phyloP scores from a whole-genome alignment of 148 eudicot species.

The Oxyria digyna region DNA sequence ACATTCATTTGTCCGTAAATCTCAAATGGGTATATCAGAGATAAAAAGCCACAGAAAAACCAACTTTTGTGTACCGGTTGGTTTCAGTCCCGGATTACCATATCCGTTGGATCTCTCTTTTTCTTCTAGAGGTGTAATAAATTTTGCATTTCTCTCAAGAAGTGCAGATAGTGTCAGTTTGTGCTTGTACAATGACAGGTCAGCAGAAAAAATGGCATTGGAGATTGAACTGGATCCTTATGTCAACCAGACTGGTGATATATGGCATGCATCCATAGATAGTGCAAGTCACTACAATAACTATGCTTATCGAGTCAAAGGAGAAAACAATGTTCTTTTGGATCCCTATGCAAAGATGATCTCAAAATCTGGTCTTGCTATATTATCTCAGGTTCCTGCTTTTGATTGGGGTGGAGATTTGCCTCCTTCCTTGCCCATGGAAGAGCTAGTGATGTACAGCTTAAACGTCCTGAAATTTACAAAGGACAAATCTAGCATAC shows the following conservation, averaged over 20 bases:
- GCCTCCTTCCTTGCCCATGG: slow-evolving; percentile 51
- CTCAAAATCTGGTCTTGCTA: slow-evolving; percentile 33
- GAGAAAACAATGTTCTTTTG: slow-evolving; percentile 34
- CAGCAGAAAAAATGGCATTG: slow-evolving; percentile 42
- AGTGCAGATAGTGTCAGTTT: slow-evolving; percentile 46
- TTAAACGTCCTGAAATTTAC: slow-evolving; percentile 70
- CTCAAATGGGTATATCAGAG: too few relatives aligned
- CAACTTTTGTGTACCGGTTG: slow-evolving; percentile 71
- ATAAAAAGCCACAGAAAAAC: slow-evolving; percentile 48
- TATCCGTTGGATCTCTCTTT: slow-evolving; percentile 68
- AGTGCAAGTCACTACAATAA: slow-evolving; percentile 34
- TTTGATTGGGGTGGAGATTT: slow-evolving; percentile 73
- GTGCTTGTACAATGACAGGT: slow-evolving; percentile 52
- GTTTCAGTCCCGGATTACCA: slow-evolving; percentile 64
- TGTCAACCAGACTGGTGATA: slow-evolving; percentile 77
- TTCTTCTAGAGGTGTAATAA: slow-evolving; percentile 42
- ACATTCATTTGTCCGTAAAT: too few relatives aligned
- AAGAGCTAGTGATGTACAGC: slow-evolving; percentile 72
- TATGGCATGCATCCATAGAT: slow-evolving; percentile 75
- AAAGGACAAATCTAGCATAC: slow-evolving; percentile 50
- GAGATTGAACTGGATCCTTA: slow-evolving; percentile 91
- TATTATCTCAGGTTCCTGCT: slow-evolving; percentile 30
- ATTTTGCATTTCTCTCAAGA: slow-evolving; percentile 72
- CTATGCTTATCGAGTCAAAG: slow-evolving; percentile 73
- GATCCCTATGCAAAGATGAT: slow-evolving; percentile 77